Base-by-base conservation (phyloP, 345 rosid genomes). In the Hypericum androsaemum region DNA sequence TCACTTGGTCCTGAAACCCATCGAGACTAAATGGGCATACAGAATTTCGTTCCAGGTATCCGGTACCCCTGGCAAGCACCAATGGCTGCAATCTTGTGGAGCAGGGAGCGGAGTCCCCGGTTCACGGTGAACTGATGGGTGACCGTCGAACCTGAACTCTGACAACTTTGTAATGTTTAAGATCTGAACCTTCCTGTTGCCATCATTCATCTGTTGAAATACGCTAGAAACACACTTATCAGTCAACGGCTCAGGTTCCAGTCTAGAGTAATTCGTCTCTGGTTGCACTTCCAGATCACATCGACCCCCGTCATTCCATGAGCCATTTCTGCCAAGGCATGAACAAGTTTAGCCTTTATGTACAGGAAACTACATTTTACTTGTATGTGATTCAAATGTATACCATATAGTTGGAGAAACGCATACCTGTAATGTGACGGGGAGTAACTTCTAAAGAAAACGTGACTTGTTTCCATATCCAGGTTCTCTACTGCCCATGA, bases 381-480 rank as follows among this genome's bases (percentile, higher is more conserved):
- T 22, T 22, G 32, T 22, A 22, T 22, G 32, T 22, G 32, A 22
- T 22, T 22, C 32, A 22, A 22, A 22, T 22, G 4, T 22, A 22
- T 22, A 22, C 32, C 32, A 22, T 22, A 22, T 22, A 1, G 32
- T 22, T 22, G 32, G 12, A 13, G 6, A 17, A n/a, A 40, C 28
- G 62, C 73, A 67, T 51, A 72, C 96, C 83, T 81, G 84, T 71
- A 88, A 70, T 94, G 96, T 43, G 65, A 76, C 0, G 98, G 90
- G 45, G 96, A 81, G 71, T 70, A 83, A 72, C 89, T 78, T 14
- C 90, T 77, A 57, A 83, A 78, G 77, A 92, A 81, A 59, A 82
- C 61, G 55, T 70, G 78, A 61, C 71, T 83, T 43, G 53, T 75
- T 12, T 71, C 38, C 0, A 77, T 73, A 60, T 82, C 74, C 32